A percentile compares a stretch with the other conserved stretches of the same genome.
Conservation (phyloP, 495 filamentous ascomycete species). For the Penicillium bialowiezense region DNA sequence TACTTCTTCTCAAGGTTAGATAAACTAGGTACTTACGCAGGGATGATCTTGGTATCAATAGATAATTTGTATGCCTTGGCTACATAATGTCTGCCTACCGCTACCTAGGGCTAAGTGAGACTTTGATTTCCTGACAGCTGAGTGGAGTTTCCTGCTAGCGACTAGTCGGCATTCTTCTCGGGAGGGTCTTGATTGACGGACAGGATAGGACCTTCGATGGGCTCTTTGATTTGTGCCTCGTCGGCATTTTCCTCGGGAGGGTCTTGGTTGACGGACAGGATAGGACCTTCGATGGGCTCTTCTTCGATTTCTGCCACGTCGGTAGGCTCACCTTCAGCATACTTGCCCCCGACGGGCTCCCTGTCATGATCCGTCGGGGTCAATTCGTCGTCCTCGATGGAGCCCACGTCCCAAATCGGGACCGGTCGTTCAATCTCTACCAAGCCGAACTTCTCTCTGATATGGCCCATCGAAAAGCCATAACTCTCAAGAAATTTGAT, state of each 20-base stretch:
- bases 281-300: background rate
- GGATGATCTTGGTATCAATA: too few species aligned
- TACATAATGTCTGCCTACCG: too few species aligned
- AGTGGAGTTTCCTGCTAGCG: too few species aligned
- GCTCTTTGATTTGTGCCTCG: background rate
- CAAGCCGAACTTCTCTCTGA: constrained; percentile 10
- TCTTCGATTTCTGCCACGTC: background rate
- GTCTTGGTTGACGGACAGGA: background rate
- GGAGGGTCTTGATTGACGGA: background rate
- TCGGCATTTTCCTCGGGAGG: background rate
- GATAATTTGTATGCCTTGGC: too few species aligned
- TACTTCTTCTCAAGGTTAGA: too few species aligned
- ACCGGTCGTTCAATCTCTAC: too few species aligned
- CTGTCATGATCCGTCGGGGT: too few species aligned
- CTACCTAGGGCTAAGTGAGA: too few species aligned
- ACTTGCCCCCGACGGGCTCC: background rate
- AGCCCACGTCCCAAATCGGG: too few species aligned
- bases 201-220: background rate
- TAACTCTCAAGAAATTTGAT: background rate
- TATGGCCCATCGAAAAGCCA: background rate
- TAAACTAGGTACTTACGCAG: too few species aligned
- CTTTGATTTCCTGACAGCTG: too few species aligned
- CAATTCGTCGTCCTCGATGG: too few species aligned
- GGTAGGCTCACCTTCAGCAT: background rate
- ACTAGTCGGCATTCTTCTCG: background rate